Conservation (phyloP, 164 flowering plant species). For the Vitis rotundifolia region DNA sequence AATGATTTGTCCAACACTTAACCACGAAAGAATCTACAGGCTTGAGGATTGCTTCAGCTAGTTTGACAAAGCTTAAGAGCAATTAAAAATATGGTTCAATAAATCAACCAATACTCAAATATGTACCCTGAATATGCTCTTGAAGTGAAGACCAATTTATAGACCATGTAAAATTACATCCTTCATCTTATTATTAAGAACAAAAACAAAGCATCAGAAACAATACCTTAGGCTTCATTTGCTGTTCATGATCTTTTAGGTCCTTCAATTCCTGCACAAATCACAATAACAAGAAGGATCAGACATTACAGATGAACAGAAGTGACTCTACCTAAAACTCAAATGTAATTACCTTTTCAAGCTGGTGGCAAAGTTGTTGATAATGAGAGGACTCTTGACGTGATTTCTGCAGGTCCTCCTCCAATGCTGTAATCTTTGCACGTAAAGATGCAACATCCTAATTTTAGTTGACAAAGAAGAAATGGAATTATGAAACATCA, state of each 20-base stretch:
- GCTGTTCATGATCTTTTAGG: slow-evolving; percentile 77
- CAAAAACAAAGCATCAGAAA: slow-evolving; percentile 1
- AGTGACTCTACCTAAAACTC: neutral
- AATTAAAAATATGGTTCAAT: too few species aligned
- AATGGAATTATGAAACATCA: neutral
- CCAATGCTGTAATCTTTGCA: slow-evolving; percentile 62
- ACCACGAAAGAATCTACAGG: too few species aligned
- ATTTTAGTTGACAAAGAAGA: slow-evolving; percentile 7
- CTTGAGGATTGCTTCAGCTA: too few species aligned
- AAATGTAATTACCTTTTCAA: slow-evolving; percentile 63
- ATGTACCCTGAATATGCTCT: too few species aligned
- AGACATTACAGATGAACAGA: neutral
- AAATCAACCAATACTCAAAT: too few species aligned
- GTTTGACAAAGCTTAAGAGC: too few species aligned
- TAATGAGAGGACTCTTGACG: slow-evolving; percentile 66
- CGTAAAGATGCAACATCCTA: slow-evolving; percentile 65
- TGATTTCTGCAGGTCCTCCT: slow-evolving; percentile 71
- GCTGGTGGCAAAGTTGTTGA: slow-evolving; percentile 44
- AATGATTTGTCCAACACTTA: too few species aligned
- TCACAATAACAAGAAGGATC: slow-evolving; percentile 12
- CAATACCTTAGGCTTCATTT: slow-evolving; percentile 87
- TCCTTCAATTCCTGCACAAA: slow-evolving; percentile 76
- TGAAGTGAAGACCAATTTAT: too few species aligned
- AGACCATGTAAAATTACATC: too few species aligned
- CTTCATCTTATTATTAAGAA: too few species aligned